A percentile compares a stretch with the other conserved stretches of the same genome.
Conservation (phyloP, 306 rosid species). For the Canavalia gladiata region DNA sequence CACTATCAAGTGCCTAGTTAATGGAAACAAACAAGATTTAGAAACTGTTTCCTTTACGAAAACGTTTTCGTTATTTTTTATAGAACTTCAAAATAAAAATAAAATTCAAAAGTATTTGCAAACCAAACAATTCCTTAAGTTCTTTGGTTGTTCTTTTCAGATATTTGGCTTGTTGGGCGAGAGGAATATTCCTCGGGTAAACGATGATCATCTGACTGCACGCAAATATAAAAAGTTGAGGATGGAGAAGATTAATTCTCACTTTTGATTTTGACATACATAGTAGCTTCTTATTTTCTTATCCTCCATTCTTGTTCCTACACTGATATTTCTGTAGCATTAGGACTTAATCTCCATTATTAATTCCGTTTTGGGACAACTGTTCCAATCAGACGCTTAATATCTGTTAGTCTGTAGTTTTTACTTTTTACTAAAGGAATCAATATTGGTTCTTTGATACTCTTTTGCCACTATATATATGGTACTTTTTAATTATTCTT, state of each 20-base stretch:
- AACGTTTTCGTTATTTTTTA: too few relatives aligned
- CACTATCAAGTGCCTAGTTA: not conserved
- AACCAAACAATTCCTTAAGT: not conserved
- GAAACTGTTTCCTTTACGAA: too few relatives aligned
- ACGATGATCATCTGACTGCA: not conserved
- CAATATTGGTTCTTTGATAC: not conserved
- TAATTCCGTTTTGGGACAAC: too few relatives aligned
- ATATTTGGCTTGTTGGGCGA: not conserved
- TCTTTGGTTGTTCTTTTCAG: slow-evolving; percentile 2
- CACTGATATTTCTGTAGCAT: not conserved
- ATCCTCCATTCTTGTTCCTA: not conserved
- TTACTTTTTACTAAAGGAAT: not conserved
- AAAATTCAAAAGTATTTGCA: too few relatives aligned
- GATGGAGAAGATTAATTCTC: not conserved
- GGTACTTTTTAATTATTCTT: not conserved
- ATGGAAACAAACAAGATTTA: slow-evolving; percentile 11
- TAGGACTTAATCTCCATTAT: not conserved
- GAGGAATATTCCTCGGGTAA: not conserved
- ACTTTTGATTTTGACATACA: not conserved
- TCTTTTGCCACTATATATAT: not conserved
- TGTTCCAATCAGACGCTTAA: too few relatives aligned
- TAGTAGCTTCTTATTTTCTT: slow-evolving; percentile 12
- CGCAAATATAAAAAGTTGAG: not conserved
- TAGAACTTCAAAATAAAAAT: too few relatives aligned
- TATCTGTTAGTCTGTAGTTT: not conserved